phyloP scores from a whole-genome alignment of 1,284 basidiomycete species.

The Hemileia vastatrix region DNA sequence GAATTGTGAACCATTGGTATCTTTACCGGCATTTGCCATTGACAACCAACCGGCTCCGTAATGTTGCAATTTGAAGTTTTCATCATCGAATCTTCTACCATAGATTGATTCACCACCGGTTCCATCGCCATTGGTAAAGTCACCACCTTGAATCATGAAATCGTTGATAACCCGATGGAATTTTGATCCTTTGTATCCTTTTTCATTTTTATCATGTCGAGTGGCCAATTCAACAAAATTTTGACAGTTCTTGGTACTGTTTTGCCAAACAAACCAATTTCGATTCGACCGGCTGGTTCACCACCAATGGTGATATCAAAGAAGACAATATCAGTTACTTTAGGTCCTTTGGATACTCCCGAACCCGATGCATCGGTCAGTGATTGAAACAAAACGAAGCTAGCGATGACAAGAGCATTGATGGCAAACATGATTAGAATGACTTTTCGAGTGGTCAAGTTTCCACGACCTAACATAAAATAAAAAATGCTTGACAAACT shows the following conservation, averaged over 20 bases:
- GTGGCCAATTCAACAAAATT: constrained; percentile 15
- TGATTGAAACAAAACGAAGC: too few species aligned
- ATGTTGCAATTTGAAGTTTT: constrained; percentile 39
- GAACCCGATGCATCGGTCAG: too few species aligned
- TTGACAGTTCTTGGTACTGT: constrained; percentile 20
- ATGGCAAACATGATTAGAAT: too few species aligned
- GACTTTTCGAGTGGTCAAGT: too few species aligned
- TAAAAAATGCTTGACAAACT: too few species aligned
- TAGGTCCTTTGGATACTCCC: too few species aligned
- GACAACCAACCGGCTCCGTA: constrained; percentile 41
- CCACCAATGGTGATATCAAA: constrained; percentile 68
- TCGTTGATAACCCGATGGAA: constrained; percentile 21
- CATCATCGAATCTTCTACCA: constrained; percentile 24
- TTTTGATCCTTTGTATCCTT: constrained; percentile 25
- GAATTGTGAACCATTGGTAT: constrained; percentile 47
- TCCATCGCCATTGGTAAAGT: constrained; percentile 14
- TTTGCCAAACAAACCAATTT: too few species aligned
- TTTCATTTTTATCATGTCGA: not conserved
- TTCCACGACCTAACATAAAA: too few species aligned
- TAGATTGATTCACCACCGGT: constrained; percentile 31
- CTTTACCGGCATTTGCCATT: constrained; percentile 39
- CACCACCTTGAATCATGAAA: constrained; percentile 23
- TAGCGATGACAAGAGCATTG: too few species aligned
- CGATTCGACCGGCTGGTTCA: constrained; percentile 56
- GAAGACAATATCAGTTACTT: too few species aligned